These are phyloP conservation scores for Penicilliopsis zonata DNA, from an alignment of 495 filamentous ascomycete species.

Conservation along the genomic window DNA sequence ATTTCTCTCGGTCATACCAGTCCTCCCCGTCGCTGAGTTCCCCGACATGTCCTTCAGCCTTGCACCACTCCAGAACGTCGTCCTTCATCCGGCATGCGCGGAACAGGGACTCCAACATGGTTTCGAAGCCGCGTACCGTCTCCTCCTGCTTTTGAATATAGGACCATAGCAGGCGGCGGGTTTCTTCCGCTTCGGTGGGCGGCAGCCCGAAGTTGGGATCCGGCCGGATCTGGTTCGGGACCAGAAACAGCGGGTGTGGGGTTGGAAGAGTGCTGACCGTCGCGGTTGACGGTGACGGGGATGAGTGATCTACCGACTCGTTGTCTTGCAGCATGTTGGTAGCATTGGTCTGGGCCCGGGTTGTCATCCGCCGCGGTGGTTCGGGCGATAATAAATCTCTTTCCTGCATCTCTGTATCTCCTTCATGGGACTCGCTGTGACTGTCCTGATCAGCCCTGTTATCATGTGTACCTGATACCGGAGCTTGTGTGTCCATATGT, in stretches of 20 bases:
- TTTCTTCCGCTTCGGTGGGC: conserved; percentile 73
- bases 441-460: conserved; percentile 9
- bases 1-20: conserved; percentile 88
- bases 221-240: conserved; percentile 53
- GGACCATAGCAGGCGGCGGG: conserved; percentile 65
- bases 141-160: conserved; percentile 97
- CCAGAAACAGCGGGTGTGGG: conserved; percentile 79
- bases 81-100: conserved; percentile 67
- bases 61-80: conserved; percentile 71
- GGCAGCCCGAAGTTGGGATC: conserved; percentile 75
- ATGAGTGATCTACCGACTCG: conserved; percentile 19
- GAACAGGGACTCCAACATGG: conserved; percentile 63
- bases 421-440: conserved; percentile 12
- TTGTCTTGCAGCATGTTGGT: conserved; percentile 18
- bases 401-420: conserved; percentile 28
- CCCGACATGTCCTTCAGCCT: conserved; percentile 81
- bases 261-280: conserved; percentile 35
- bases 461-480: conserved; percentile 2
- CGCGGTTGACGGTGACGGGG: conserved; percentile 36
- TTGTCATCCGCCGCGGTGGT: conserved; percentile 55
- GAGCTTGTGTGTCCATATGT: conserved; percentile 13
- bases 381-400: conserved; percentile 24
- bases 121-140: conserved; percentile 67
- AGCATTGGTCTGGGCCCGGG: conserved; percentile 52
- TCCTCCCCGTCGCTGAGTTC: conserved; percentile 87